These are phyloP conservation scores for Myxozyma kluyveri DNA, from an alignment of 805 yeast species.

Conservation along the genomic window DNA sequence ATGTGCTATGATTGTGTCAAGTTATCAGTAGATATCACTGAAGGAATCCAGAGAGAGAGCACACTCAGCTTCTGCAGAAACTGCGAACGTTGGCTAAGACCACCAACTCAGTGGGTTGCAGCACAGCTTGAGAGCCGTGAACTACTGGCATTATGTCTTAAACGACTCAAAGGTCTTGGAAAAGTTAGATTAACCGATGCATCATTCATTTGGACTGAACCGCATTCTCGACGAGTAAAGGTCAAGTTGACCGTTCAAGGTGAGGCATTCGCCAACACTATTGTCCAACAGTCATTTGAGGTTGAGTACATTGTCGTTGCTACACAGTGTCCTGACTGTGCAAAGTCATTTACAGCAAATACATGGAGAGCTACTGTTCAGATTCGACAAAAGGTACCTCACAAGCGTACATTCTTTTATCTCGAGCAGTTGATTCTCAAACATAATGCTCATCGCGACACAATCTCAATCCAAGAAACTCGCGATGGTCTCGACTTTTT, in stretches of 20 bases:
- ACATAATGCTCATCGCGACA: conserved; percentile 90
- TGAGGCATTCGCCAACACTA: conserved; percentile 88
- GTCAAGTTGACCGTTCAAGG: conserved; percentile 93
- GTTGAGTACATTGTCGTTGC: conserved; percentile 92
- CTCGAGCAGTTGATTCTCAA: conserved; percentile 91
- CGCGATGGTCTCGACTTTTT: conserved; percentile 94
- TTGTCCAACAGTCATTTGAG: conserved; percentile 90
- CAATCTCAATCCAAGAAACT: conserved; percentile 87
- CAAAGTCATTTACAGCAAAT: conserved; percentile 91
- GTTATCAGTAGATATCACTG: conserved; percentile 88
- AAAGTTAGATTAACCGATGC: conserved; percentile 91
- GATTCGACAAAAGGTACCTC: conserved; percentile 94
- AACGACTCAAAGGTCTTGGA: conserved; percentile 81
- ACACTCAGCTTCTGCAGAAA: conserved; percentile 85
- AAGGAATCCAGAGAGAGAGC: conserved; percentile 90
- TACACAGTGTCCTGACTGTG: conserved; percentile 98
- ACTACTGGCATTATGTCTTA: conserved; percentile 81
- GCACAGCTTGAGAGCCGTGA: conserved; percentile 93
- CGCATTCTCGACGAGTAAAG: conserved; percentile 92
- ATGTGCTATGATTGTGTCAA: conserved; percentile 98
- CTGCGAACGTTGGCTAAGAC: conserved; percentile 93
- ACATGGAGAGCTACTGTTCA: conserved; percentile 99
- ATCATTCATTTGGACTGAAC: conserved; percentile 97
- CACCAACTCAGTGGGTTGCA: conserved; percentile 89
- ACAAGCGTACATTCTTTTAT: conserved; percentile 92